Conservation (phyloP, 768 basidiomycete genomes). For the Leccinum imitatum region DNA sequence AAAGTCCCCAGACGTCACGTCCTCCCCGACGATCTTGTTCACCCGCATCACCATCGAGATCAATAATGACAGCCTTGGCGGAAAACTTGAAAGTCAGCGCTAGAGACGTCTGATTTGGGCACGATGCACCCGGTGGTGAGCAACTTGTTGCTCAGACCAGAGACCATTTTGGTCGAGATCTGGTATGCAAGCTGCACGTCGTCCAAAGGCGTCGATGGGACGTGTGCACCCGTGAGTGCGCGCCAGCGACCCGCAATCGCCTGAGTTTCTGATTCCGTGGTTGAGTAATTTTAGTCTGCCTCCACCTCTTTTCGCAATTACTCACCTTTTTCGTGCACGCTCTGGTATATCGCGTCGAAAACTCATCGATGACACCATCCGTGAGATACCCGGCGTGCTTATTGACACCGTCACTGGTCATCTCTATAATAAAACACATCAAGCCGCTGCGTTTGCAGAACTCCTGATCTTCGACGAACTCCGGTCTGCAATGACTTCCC, state of each 20-base stretch:
- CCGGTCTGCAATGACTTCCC: too few species aligned
- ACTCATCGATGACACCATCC: too few species aligned
- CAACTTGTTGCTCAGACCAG: slow-evolving; percentile 30
- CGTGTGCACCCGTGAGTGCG: slow-evolving; percentile 36
- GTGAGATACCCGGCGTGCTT: too few species aligned
- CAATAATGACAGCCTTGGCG: slow-evolving; percentile 41
- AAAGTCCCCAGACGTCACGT: slow-evolving; percentile 33
- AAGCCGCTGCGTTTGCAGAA: too few species aligned
- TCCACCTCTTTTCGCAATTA: not conserved
- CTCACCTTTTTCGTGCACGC: slow-evolving; percentile 38
- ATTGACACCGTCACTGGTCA: too few species aligned
- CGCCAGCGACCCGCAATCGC: slow-evolving; percentile 46
- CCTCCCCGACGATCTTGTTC: slow-evolving; percentile 38
- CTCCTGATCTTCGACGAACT: too few species aligned
- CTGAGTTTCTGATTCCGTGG: slow-evolving; percentile 37
- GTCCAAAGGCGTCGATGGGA: slow-evolving; percentile 25
- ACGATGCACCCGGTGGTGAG: slow-evolving; percentile 28
- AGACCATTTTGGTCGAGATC: slow-evolving; percentile 23
- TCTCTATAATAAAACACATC: too few species aligned
- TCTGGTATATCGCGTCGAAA: slow-evolving; percentile 31
- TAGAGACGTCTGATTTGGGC: slow-evolving; percentile 31
- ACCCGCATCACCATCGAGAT: slow-evolving; percentile 47
- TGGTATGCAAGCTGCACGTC: slow-evolving; percentile 25
- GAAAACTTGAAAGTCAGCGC: slow-evolving; percentile 44
- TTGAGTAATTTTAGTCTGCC: not conserved